Evolutionary conservation across 768 basidiomycete genomes (phyloP).

Genomic region (Sporobolomyces pararoseus): DNA sequence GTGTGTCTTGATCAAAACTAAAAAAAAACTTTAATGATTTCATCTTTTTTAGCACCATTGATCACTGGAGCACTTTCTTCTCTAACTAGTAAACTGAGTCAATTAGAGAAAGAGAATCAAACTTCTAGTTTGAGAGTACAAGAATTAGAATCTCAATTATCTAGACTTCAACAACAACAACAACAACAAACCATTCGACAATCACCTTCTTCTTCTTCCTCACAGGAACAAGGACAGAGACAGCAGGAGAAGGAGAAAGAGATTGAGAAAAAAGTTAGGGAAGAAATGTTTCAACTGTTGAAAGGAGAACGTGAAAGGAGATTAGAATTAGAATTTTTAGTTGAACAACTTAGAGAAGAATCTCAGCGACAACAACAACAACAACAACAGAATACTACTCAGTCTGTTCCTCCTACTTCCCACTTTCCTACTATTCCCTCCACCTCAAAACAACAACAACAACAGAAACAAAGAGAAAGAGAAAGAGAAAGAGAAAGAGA

Average conservation of each 20-base stretch:
- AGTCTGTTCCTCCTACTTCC: background rate
- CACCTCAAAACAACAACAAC: slow-evolving; percentile 17
- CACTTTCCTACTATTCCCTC: too few species aligned
- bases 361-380: background rate
- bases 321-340: slow-evolving; percentile 12
- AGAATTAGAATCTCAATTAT: slow-evolving; percentile 37
- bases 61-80: slow-evolving; percentile 24
- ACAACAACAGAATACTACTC: too few species aligned
- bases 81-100: slow-evolving; percentile 19
- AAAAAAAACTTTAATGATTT: too few species aligned
- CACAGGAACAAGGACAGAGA: too few species aligned
- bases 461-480: slow-evolving; percentile 14
- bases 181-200: too few species aligned
- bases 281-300: slow-evolving; percentile 27
- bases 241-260: background rate
- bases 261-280: slow-evolving; percentile 9
- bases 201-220: too few species aligned
- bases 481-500: background rate
- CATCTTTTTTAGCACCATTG: slow-evolving; percentile 34
- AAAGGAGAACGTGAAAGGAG: slow-evolving; percentile 7
- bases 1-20: background rate
- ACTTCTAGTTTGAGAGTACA: too few species aligned
- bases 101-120: slow-evolving; percentile 42
- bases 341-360: background rate
- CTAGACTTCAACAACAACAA: background rate